These are phyloP conservation scores for Solanum piurae DNA, from an alignment of 257 asterid genomes.

Conservation along the genomic window DNA sequence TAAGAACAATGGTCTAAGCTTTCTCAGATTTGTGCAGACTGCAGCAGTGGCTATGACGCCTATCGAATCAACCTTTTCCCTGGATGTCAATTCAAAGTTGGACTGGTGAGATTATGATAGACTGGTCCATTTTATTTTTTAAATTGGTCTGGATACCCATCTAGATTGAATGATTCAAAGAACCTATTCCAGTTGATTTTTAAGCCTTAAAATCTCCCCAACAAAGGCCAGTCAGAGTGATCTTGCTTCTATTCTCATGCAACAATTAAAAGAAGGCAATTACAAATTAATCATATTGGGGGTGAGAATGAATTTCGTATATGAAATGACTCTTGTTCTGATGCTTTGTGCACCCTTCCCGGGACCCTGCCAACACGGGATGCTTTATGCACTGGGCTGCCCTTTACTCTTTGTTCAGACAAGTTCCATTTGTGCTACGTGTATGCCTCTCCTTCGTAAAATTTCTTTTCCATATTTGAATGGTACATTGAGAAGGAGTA, in stretches of 20 bases:
- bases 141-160: background rate
- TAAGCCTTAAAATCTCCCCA: background rate
- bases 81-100: constrained; percentile 80
- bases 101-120: constrained; percentile 63
- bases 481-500: background rate
- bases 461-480: background rate
- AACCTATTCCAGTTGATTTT: background rate
- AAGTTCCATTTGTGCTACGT: background rate
- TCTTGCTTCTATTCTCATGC: background rate
- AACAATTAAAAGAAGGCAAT: background rate
- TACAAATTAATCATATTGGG: background rate
- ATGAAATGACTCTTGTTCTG: background rate
- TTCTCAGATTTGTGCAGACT: constrained; percentile 43
- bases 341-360: background rate
- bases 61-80: constrained; percentile 91
- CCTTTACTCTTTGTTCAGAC: background rate
- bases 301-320: background rate
- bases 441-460: background rate
- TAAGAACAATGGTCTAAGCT: background rate
- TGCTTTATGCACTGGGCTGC: background rate
- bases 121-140: background rate
- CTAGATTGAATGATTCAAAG: background rate
- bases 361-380: background rate
- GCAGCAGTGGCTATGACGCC: constrained; percentile 99
- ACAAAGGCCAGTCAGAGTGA: background rate